Conservation (phyloP, 805 yeast genomes). For the Gaillardinia entomophila region DNA sequence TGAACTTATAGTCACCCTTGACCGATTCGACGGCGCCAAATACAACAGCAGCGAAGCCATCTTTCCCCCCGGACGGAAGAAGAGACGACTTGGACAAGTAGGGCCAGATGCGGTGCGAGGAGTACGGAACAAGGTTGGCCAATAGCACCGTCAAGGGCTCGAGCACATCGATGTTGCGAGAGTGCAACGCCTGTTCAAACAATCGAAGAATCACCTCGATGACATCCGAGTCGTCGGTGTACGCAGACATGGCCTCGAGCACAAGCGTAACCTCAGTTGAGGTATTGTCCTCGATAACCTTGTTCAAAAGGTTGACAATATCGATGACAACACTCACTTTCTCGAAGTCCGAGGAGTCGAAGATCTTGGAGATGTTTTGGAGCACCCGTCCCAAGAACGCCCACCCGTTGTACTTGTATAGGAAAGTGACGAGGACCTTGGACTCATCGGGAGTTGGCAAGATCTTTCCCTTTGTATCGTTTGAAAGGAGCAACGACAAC, state of each 20-base stretch:
- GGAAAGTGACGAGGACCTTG: constrained; percentile 53
- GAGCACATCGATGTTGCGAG: constrained; percentile 43
- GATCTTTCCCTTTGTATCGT: constrained; percentile 65
- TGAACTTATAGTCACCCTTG: constrained; percentile 59
- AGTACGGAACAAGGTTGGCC: constrained; percentile 39
- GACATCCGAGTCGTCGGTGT: constrained; percentile 53
- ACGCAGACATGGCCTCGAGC: constrained; percentile 40
- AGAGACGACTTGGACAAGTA: constrained; percentile 63
- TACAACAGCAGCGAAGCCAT: constrained; percentile 56
- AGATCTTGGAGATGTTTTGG: constrained; percentile 51
- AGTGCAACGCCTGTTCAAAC: constrained; percentile 63
- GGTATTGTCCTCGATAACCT: constrained; percentile 37
- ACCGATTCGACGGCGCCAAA: constrained; percentile 72
- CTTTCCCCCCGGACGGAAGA: constrained; percentile 53
- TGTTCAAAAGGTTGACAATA: constrained; percentile 46
- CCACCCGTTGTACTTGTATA: constrained; percentile 82
- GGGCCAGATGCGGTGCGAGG: constrained; percentile 73
- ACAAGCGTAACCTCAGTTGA: constrained; percentile 16
- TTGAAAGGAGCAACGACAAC: constrained; percentile 36
- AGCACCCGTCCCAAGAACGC: constrained; percentile 72
- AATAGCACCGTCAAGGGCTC: constrained; percentile 46
- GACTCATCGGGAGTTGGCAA: constrained; percentile 42
- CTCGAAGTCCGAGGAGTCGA: constrained; percentile 31
- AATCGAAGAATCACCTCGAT: constrained; percentile 56
- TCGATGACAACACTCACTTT: constrained; percentile 38